These are phyloP conservation scores for Podila clonocystis DNA, from an alignment of 192 early-diverging fungal genomes.

Conservation along the genomic window DNA sequence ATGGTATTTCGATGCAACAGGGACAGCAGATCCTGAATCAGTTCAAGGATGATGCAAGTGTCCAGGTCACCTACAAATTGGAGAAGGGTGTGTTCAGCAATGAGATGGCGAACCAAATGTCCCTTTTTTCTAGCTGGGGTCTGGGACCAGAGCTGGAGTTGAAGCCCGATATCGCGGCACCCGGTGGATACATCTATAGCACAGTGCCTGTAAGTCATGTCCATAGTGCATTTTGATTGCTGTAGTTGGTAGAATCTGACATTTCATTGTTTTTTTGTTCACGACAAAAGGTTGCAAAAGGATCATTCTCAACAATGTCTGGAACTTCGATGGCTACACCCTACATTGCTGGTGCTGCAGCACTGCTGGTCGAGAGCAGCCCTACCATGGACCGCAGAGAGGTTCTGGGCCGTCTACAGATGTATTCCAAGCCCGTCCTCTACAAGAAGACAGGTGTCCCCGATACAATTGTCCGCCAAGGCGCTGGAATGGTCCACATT, in stretches of 20 bases:
- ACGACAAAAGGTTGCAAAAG: constrained; percentile 17
- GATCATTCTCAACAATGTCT: constrained; percentile 46
- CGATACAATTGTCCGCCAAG: constrained; percentile 65
- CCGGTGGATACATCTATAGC: constrained; percentile 71
- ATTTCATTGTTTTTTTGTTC: constrained; percentile 2
- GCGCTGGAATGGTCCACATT: constrained; percentile 79
- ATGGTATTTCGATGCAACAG: constrained; percentile 60
- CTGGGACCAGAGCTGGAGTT: constrained; percentile 70
- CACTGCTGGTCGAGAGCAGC: constrained; percentile 29
- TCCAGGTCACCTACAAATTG: constrained; percentile 23
- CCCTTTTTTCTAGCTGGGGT: constrained; percentile 79
- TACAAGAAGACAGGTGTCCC: constrained; percentile 4
- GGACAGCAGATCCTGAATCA: constrained; percentile 58
- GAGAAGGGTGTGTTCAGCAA: constrained; percentile 48
- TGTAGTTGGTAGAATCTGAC: constrained; percentile 2
- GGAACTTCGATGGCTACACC: constrained; percentile 80
- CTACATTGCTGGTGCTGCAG: constrained; percentile 53
- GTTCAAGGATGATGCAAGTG: constrained; percentile 31
- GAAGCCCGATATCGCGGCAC: constrained; percentile 69
- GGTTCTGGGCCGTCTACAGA: constrained; percentile 19
- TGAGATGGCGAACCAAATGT: constrained; percentile 69
- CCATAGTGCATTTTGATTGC: background rate
- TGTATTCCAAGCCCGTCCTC: constrained; percentile 21
- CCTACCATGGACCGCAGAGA: constrained; percentile 11
- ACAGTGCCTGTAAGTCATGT: constrained; percentile 56